phyloP scores from a whole-genome alignment of 2,329 filamentous ascomycete species.

The Penicillium sp. region DNA sequence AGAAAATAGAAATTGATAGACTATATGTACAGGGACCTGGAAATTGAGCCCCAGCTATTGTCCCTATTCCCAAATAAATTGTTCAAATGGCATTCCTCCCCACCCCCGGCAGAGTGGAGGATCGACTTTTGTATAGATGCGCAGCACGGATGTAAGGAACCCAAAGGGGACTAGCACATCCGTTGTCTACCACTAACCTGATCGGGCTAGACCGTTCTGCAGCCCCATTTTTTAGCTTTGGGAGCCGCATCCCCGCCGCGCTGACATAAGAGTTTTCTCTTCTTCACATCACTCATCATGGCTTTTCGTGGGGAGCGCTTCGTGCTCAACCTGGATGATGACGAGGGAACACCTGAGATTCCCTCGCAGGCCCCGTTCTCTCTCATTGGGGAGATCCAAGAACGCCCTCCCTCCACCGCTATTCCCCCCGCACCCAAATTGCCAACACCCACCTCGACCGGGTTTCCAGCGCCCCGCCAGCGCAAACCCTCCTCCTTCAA shows the following conservation, averaged over 20 bases:
- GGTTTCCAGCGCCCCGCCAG: constrained; percentile 89
- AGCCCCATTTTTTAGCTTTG: constrained; percentile 37
- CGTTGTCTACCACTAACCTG: constrained; percentile 24
- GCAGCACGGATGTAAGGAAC: constrained; percentile 21
- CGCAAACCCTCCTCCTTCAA: constrained; percentile 79
- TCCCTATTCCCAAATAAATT: too few species aligned
- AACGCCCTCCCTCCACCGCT: constrained; percentile 62
- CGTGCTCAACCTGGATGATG: constrained; percentile 60
- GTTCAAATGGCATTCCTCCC: not conserved
- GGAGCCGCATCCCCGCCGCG: constrained; percentile 39
- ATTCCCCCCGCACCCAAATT: constrained; percentile 55
- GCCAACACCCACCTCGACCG: constrained; percentile 54
- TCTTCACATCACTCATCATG: constrained; percentile 36
- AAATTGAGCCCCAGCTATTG: too few species aligned
- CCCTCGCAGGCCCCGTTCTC: constrained; percentile 28
- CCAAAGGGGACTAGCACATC: constrained; percentile 20
- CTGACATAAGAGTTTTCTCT: constrained; percentile 27
- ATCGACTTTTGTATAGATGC: constrained; percentile 14
- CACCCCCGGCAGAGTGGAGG: not conserved
- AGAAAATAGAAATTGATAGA: too few species aligned
- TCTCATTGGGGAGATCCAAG: constrained; percentile 74
- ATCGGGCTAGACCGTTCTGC: constrained; percentile 16
- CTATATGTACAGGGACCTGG: too few species aligned
- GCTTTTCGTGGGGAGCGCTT: constrained; percentile 63
- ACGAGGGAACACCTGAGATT: constrained; percentile 25